Evolutionary conservation across 2,329 filamentous ascomycete genomes (phyloP).

Genomic region (Aureobasidium namibiae): DNA sequence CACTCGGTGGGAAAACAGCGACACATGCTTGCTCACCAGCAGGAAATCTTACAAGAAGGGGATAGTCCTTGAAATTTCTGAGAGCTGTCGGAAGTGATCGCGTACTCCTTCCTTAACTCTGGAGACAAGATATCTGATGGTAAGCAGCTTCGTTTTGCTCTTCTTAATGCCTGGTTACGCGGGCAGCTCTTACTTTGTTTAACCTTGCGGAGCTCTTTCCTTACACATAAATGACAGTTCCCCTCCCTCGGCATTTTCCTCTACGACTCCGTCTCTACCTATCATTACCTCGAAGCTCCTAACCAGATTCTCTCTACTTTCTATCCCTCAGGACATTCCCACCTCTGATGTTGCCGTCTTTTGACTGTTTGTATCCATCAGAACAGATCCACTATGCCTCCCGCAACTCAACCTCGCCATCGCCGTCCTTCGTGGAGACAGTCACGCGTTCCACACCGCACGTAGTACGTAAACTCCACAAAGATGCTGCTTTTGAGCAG

Average conservation of each 20-base stretch:
- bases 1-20: neutral
- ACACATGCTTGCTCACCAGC: neutral
- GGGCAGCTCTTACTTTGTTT: conserved; percentile 4
- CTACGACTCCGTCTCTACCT: neutral
- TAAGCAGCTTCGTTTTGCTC: neutral
- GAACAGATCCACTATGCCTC: neutral
- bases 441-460: conserved; percentile 9
- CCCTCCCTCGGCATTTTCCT: neutral
- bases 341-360: neutral
- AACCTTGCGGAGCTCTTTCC: neutral
- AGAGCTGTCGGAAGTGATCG: neutral
- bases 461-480: neutral
- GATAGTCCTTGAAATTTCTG: neutral
- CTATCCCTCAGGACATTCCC: neutral
- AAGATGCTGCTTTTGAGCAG: neutral
- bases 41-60: neutral
- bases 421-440: conserved; percentile 24
- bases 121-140: neutral
- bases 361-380: conserved; percentile 1
- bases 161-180: neutral
- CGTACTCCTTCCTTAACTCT: neutral
- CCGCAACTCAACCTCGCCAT: conserved; percentile 18
- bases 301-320: neutral
- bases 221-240: neutral
- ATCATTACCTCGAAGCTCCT: neutral